phyloP scores from a whole-genome alignment of 2,329 filamentous ascomycete species.

The Cladobotryum protrusum region DNA sequence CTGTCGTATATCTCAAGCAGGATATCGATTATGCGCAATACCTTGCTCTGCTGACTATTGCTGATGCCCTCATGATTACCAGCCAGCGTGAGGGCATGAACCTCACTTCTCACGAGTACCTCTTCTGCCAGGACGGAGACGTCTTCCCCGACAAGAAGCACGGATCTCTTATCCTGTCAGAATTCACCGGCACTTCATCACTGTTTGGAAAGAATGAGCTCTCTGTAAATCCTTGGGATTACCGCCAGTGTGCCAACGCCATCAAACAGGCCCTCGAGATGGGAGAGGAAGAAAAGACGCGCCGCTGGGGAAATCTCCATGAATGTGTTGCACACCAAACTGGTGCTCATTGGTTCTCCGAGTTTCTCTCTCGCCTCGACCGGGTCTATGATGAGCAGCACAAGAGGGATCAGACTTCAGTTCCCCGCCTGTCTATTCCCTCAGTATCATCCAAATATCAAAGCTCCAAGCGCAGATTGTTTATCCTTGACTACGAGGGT shows the following conservation, averaged over 20 bases:
- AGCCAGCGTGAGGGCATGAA: slow-evolving; percentile 98
- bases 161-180: slow-evolving; percentile 83
- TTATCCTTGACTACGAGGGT: slow-evolving; percentile 91
- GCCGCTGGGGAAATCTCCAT: slow-evolving; percentile 69
- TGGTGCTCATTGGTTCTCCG: slow-evolving; percentile 78
- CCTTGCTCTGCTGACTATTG: slow-evolving; percentile 81
- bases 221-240: slow-evolving; percentile 93
- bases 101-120: slow-evolving; percentile 86
- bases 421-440: slow-evolving; percentile 73
- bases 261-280: slow-evolving; percentile 82
- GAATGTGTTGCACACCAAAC: slow-evolving; percentile 73
- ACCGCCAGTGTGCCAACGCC: slow-evolving; percentile 77
- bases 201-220: slow-evolving; percentile 77
- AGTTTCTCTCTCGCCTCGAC: slow-evolving; percentile 64
- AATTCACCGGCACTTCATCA: slow-evolving; percentile 88
- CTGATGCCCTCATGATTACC: slow-evolving; percentile 89
- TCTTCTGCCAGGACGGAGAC: slow-evolving; percentile 85
- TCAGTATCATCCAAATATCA: slow-evolving; percentile 61
- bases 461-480: slow-evolving; percentile 61
- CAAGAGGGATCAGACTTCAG: slow-evolving; percentile 74
- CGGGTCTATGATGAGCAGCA: slow-evolving; percentile 79
- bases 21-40: slow-evolving; percentile 92
- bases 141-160: slow-evolving; percentile 66
- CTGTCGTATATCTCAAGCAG: slow-evolving; percentile 88
- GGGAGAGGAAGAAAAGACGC: slow-evolving; percentile 63